phyloP scores from a whole-genome alignment of 805 yeast species.

The Candida alai region DNA sequence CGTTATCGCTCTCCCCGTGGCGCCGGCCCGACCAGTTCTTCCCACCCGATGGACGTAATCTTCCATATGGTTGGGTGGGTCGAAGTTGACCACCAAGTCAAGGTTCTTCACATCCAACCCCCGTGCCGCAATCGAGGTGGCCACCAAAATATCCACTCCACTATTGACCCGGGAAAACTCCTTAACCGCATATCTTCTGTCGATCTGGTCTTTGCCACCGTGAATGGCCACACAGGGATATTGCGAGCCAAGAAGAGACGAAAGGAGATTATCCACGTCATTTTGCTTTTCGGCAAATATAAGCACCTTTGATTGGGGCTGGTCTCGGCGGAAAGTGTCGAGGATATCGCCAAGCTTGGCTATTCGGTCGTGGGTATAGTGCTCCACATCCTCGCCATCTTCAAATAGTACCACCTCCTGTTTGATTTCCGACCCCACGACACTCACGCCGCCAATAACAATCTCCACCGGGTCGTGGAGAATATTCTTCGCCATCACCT shows the following conservation, averaged over 20 bases:
- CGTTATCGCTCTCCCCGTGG: constrained; percentile 58
- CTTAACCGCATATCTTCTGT: constrained; percentile 68
- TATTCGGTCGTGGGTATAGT: constrained; percentile 11
- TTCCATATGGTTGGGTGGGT: constrained; percentile 83
- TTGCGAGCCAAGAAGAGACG: constrained; percentile 48
- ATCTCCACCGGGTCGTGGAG: constrained; percentile 68
- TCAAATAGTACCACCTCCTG: constrained; percentile 66
- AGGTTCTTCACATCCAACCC: constrained; percentile 91
- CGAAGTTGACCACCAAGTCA: constrained; percentile 68
- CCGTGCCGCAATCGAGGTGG: constrained; percentile 93
- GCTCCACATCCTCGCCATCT: constrained; percentile 43
- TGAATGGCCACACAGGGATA: constrained; percentile 69
- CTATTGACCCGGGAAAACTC: constrained; percentile 58
- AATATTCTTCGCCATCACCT: constrained; percentile 63
- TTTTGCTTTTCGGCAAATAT: constrained; percentile 87
- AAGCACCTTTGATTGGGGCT: constrained; percentile 49
- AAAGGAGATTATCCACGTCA: constrained; percentile 70
- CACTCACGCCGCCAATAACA: constrained; percentile 72
- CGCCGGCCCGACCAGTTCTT: constrained; percentile 91
- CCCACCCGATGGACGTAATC: constrained; percentile 97
- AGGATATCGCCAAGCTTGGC: constrained; percentile 49
- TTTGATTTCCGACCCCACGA: constrained; percentile 74
- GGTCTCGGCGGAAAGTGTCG: constrained; percentile 37
- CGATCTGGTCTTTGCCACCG: constrained; percentile 88
- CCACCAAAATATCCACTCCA: constrained; percentile 62